Evolutionary conservation across 2,329 filamentous ascomycete genomes (phyloP), one percentile per base, ranked within the genome.

Genomic region (Beauveria sp.): DNA sequence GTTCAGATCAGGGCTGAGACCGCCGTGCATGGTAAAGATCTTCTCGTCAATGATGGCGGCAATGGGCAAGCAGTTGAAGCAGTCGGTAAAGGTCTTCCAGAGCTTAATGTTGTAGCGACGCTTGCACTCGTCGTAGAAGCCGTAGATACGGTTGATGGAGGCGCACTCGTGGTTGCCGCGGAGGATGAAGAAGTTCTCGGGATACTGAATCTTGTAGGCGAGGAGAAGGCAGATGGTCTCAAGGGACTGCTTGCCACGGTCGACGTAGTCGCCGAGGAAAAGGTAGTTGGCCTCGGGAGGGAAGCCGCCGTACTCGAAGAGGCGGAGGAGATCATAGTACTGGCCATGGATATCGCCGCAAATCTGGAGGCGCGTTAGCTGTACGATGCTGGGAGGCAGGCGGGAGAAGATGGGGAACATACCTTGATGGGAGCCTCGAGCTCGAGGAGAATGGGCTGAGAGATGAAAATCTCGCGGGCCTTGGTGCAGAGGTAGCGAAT

Each of bases 81-180:
- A 97, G 76, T 99, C 93, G 65, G 92, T 97, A 75, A 99, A 97
- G 1, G 93, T 97, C 85, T 99, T 99, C 93, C 93, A 97, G 64
- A 97, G 84, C 85, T 97, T 97, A 82, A 97, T 96, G 79, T 97
- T 99, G 81, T 96, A 97, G 69, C 93, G 85, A 73, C 94, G 89
- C 83, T 99, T 99, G 87, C 93, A 99, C 79, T 99, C 93, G 73
- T 99, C 94, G 82, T 99, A 99, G 82, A 99, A 99, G 63, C 94
- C 94, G 76, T 99, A 99, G 77, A 97, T 96, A 73, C 94, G 91
- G 81, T 96, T 99, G 82, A 99, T 96, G 58, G 91, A 96, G 63
- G 94, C 94, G 79, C 94, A 97, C 78, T 99, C 94, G 82, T 99
- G 94, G 82, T 99, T 99, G 66, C 94, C 94, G 68, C 94, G 91